A percentile compares a stretch with the other conserved stretches of the same genome.
These are phyloP conservation scores for Hypsizygus ulmarius DNA, from an alignment of 1,284 basidiomycete species.

Conservation along the genomic window DNA sequence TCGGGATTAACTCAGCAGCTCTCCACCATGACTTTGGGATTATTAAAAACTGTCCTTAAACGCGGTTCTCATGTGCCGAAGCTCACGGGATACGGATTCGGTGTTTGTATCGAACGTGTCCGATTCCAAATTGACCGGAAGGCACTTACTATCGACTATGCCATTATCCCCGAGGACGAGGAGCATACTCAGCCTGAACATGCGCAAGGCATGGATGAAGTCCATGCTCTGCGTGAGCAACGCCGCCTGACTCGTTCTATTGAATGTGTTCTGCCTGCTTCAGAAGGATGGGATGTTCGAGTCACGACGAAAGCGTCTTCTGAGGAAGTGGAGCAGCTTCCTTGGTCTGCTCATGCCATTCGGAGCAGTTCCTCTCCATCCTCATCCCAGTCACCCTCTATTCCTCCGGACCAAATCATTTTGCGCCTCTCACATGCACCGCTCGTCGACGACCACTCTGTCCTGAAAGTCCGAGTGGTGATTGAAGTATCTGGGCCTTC, in stretches of 20 bases:
- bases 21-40: constrained; percentile 75
- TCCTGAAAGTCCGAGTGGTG: constrained; percentile 75
- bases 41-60: constrained; percentile 75
- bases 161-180: constrained; percentile 77
- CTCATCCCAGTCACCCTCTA: constrained; percentile 31
- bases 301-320: constrained; percentile 68
- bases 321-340: constrained; percentile 68
- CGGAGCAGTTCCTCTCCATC: constrained; percentile 40
- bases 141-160: constrained; percentile 82
- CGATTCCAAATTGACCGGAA: constrained; percentile 81
- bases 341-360: constrained; percentile 73
- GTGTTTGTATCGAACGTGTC: constrained; percentile 75
- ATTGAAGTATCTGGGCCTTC: constrained; percentile 83
- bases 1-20: constrained; percentile 67
- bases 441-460: constrained; percentile 68
- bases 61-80: constrained; percentile 75
- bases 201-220: constrained; percentile 49
- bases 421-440: constrained; percentile 72
- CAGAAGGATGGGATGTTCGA: constrained; percentile 91
- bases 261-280: constrained; percentile 76
- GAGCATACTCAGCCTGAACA: constrained; percentile 45
- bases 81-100: constrained; percentile 77
- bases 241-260: constrained; percentile 70
- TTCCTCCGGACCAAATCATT: constrained; percentile 56
- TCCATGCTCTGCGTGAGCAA: constrained; percentile 62